phyloP scores from a whole-genome alignment of 768 basidiomycete species.

The Suillus plorans region DNA sequence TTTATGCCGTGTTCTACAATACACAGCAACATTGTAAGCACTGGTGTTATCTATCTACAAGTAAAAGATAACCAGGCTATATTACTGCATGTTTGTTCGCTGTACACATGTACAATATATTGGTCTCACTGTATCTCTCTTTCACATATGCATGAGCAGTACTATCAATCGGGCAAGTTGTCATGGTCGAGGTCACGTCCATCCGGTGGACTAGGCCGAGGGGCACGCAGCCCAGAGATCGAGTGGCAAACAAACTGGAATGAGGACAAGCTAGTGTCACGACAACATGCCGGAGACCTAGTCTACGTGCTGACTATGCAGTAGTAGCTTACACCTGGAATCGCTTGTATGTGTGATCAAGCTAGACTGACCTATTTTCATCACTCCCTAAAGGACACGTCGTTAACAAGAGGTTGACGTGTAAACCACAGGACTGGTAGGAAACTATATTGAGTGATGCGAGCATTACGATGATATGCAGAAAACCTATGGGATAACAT shows the following conservation, averaged over 20 bases:
- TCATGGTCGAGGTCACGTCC: too few relatives aligned
- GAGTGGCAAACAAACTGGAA: too few relatives aligned
- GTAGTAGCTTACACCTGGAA: too few relatives aligned
- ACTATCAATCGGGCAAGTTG: too few relatives aligned
- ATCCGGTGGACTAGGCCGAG: too few relatives aligned
- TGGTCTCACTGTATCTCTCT: too few relatives aligned
- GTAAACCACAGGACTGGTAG: background rate
- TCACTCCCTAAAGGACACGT: background rate
- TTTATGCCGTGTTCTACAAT: background rate
- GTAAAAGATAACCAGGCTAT: background rate
- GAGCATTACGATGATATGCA: constrained; percentile 38
- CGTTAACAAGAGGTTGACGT: background rate
- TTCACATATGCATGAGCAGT: too few relatives aligned
- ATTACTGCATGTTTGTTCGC: background rate
- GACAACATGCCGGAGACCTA: too few relatives aligned
- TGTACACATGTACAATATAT: background rate
- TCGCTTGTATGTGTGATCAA: background rate
- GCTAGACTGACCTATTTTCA: background rate
- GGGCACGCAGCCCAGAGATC: too few relatives aligned
- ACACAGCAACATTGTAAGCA: background rate
- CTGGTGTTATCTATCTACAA: background rate
- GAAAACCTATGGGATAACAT: constrained; percentile 37
- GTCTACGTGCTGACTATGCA: too few relatives aligned
- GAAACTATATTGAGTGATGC: constrained; percentile 32
- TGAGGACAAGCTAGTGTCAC: too few relatives aligned